phyloP scores from a whole-genome alignment of 75 land plant genomes.

The Gnetum montanum region DNA sequence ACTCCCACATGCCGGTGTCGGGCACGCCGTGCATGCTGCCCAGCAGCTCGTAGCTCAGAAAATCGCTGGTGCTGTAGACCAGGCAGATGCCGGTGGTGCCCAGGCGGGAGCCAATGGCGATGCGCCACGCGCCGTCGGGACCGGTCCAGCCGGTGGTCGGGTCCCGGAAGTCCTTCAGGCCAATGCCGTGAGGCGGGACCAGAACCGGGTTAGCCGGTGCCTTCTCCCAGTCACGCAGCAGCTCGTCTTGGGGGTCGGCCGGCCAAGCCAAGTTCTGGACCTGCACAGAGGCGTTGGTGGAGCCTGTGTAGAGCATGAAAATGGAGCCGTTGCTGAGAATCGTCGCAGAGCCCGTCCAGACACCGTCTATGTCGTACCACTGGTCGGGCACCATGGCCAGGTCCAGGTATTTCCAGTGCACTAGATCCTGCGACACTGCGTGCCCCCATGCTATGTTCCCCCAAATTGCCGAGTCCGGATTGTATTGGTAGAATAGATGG shows the following conservation, averaged over 20 bases:
- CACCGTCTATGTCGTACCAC: conserved; percentile 79
- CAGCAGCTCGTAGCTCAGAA: conserved; percentile 36
- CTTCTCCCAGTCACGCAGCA: conserved; percentile 64
- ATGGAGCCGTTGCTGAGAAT: conserved; percentile 42
- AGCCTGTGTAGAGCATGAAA: conserved; percentile 67
- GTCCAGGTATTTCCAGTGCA: conserved; percentile 69
- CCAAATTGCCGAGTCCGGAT: conserved; percentile 61
- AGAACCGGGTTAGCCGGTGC: conserved; percentile 56
- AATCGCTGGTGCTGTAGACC: conserved; percentile 57
- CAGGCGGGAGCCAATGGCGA: conserved; percentile 58
- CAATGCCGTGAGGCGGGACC: conserved; percentile 51
- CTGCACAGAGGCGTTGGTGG: conserved; percentile 53
- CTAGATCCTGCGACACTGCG: conserved; percentile 64
- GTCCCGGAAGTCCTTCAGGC: conserved; percentile 57
- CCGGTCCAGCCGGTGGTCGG: conserved; percentile 79
- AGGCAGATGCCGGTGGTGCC: conserved; percentile 43
- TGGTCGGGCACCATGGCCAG: conserved; percentile 66
- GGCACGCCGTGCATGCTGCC: conserved; percentile 41
- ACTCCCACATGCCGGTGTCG: conserved; percentile 93
- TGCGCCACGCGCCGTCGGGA: conserved; percentile 44
- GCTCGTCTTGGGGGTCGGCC: conserved; percentile 41
- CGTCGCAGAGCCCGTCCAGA: conserved; percentile 88
- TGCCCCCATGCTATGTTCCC: conserved; percentile 91
- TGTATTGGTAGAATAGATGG: conserved; percentile 87
- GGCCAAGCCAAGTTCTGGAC: conserved; percentile 70